Evolutionary conservation across 73 alveolate genomes (phyloP).

Genomic region (Paramecium sonneborni): DNA sequence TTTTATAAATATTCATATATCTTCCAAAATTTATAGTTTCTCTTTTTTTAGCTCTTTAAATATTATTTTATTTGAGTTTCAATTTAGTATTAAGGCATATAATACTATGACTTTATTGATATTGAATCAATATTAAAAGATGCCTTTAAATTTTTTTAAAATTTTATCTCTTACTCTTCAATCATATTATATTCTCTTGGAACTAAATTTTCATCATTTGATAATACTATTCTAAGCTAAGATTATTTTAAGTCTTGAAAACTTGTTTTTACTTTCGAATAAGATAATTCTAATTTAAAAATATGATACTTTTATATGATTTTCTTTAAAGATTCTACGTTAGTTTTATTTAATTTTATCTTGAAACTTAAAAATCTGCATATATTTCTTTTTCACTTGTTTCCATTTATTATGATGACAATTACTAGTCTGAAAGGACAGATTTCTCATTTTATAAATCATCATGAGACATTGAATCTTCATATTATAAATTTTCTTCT

Average conservation of each 20-base stretch:
- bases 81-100: conserved; percentile 1
- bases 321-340: background rate
- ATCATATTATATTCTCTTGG: background rate
- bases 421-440: background rate
- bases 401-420: background rate
- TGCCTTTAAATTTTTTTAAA: background rate
- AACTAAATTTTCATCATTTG: background rate
- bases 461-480: background rate
- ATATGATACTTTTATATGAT: background rate
- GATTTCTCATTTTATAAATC: background rate
- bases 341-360: background rate
- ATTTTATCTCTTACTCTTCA: background rate
- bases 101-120: background rate
- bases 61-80: background rate
- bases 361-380: background rate
- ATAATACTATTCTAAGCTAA: background rate
- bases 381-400: background rate
- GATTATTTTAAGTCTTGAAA: background rate
- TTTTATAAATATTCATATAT: background rate
- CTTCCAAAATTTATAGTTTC: background rate
- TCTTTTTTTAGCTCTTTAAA: background rate
- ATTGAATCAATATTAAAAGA: background rate
- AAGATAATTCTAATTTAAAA: background rate
- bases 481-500: background rate
- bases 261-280: background rate